These are phyloP conservation scores for Metschnikowia colocasiae DNA, from an alignment of 805 yeast genomes.

Conservation along the genomic window DNA sequence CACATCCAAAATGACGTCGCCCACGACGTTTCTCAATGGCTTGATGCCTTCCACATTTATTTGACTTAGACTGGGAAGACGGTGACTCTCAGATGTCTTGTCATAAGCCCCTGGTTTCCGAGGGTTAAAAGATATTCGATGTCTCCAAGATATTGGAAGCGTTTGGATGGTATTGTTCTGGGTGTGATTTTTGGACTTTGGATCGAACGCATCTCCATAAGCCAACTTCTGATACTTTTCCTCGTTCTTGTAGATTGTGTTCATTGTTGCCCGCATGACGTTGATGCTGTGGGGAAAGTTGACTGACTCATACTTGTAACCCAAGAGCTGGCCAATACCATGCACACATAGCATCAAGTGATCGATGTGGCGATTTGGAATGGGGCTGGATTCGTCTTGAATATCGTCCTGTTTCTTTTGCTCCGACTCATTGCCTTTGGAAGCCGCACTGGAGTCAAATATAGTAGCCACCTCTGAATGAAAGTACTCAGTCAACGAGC, in stretches of 20 bases:
- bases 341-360: constrained; percentile 85
- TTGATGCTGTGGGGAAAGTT: constrained; percentile 85
- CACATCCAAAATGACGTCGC: constrained; percentile 84
- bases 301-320: constrained; percentile 71
- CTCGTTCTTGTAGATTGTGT: constrained; percentile 41
- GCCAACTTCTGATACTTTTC: constrained; percentile 36
- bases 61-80: constrained; percentile 62
- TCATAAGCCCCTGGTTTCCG: constrained; percentile 29
- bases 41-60: constrained; percentile 75
- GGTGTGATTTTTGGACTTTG: constrained; percentile 12
- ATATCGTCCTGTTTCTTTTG: constrained; percentile 14
- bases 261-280: constrained; percentile 56
- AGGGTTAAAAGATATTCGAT: constrained; percentile 61
- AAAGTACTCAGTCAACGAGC: constrained; percentile 31
- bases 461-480: constrained; percentile 27
- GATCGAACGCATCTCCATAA: constrained; percentile 18
- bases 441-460: constrained; percentile 16
- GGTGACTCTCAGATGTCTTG: constrained; percentile 33
- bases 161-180: constrained; percentile 69
- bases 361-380: constrained; percentile 37
- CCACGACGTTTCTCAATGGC: constrained; percentile 72
- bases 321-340: constrained; percentile 90
- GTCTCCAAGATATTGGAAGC: constrained; percentile 90
- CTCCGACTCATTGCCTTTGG: constrained; percentile 13
- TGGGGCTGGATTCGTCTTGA: constrained; percentile 1